Evolutionary conservation across 108 stramenopile genomes (phyloP).

Genomic region (Bacterosira constricta): DNA sequence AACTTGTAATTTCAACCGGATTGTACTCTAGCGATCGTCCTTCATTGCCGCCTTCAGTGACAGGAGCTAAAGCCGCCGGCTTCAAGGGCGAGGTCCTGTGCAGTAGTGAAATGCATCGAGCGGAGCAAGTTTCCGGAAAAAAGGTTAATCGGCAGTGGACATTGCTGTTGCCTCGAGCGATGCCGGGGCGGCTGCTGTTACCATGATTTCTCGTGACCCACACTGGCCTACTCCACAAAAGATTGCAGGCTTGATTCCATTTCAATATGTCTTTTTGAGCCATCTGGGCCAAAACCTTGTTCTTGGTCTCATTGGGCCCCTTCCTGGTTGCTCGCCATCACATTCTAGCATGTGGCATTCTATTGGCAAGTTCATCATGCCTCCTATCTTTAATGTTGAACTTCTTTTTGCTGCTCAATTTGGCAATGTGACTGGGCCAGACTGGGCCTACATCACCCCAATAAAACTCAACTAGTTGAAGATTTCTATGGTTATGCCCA

Average conservation of each 20-base stretch:
- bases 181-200: conserved; percentile 27
- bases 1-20: conserved; percentile 29
- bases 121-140: conserved; percentile 5
- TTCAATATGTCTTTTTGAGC: conserved; percentile 35
- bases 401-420: conserved; percentile 38
- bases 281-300: conserved; percentile 31
- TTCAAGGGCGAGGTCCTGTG: too few species aligned
- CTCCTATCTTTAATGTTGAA: conserved; percentile 36
- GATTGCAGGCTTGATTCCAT: conserved; percentile 42
- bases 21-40: conserved; percentile 16
- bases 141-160: conserved; percentile 18
- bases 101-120: too few species aligned
- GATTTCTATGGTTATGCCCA: conserved; percentile 40
- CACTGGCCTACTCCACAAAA: conserved; percentile 37
- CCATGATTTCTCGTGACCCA: conserved; percentile 20
- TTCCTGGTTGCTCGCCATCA: conserved; percentile 13
- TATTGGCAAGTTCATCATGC: conserved; percentile 12
- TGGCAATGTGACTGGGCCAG: conserved; percentile 10
- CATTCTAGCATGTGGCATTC: conserved; percentile 7
- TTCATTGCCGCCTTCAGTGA: background rate
- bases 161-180: conserved; percentile 17
- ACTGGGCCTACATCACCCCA: conserved; percentile 3
- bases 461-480: conserved; percentile 26
- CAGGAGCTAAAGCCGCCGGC: background rate
- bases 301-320: background rate